Evolutionary conservation across 176 grass and related monocot species (phyloP).

Genomic region (barley (Hordeum vulgare)): MorexV3_pseudomolecules_assembly NC_058522.1:382228265-382228764

Average conservation of each 20-base stretch:
- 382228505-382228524: constrained; percentile 41
- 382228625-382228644: not conserved
- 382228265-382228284: not conserved
- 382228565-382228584: not conserved
- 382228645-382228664: not conserved
- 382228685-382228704: not conserved
- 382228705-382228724: constrained; percentile 43
- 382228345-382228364: constrained; percentile 40
- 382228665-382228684: not conserved
- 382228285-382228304: not conserved
- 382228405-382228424: constrained; percentile 52
- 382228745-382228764: constrained; percentile 52
- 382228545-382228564: not conserved
- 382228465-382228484: constrained; percentile 39
- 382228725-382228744: constrained; percentile 76
- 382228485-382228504: constrained; percentile 32
- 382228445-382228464: constrained; percentile 45
- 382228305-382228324: constrained; percentile 27
- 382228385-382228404: constrained; percentile 49
- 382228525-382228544: constrained; percentile 32
- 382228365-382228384: constrained; percentile 45
- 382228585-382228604: not conserved
- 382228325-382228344: constrained; percentile 27
- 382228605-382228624: not conserved
- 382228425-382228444: constrained; percentile 38